phyloP scores from a whole-genome alignment of 2,329 filamentous ascomycete genomes.

The Purpureocillium lavendulum region DNA sequence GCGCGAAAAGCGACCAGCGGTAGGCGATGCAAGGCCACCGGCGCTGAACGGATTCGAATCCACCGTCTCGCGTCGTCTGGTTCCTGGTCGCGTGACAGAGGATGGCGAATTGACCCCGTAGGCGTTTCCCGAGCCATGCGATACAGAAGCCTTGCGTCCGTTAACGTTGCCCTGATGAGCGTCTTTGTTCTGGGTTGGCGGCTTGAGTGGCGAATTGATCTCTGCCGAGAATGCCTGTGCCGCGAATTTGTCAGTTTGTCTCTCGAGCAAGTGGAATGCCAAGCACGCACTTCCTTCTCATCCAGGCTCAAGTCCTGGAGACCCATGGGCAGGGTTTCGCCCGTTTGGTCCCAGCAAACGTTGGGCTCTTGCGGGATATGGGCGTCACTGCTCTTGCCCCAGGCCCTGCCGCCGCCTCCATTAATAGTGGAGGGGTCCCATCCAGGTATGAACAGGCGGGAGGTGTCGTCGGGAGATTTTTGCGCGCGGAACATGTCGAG shows the following conservation, averaged over 20 bases:
- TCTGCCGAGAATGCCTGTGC: constrained; percentile 69
- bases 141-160: constrained; percentile 75
- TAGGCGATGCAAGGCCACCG: constrained; percentile 51
- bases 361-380: constrained; percentile 75
- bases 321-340: constrained; percentile 61
- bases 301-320: constrained; percentile 59
- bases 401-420: constrained; percentile 52
- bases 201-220: constrained; percentile 90
- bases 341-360: constrained; percentile 78
- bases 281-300: constrained; percentile 48
- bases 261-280: background rate
- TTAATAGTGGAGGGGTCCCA: constrained; percentile 75
- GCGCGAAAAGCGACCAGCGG: constrained; percentile 48
- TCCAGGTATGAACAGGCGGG: constrained; percentile 60
- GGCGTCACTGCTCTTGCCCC: constrained; percentile 70
- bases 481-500: constrained; percentile 59
- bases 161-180: constrained; percentile 51
- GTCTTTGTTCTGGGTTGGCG: constrained; percentile 66
- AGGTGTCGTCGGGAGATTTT: constrained; percentile 43
- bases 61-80: constrained; percentile 72
- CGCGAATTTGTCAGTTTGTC: background rate
- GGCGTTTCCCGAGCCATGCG: constrained; percentile 54
- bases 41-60: constrained; percentile 58
- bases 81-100: constrained; percentile 60
- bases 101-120: constrained; percentile 70